Conservation (phyloP, 495 filamentous ascomycete species). For the Thozetella sp. region DNA sequence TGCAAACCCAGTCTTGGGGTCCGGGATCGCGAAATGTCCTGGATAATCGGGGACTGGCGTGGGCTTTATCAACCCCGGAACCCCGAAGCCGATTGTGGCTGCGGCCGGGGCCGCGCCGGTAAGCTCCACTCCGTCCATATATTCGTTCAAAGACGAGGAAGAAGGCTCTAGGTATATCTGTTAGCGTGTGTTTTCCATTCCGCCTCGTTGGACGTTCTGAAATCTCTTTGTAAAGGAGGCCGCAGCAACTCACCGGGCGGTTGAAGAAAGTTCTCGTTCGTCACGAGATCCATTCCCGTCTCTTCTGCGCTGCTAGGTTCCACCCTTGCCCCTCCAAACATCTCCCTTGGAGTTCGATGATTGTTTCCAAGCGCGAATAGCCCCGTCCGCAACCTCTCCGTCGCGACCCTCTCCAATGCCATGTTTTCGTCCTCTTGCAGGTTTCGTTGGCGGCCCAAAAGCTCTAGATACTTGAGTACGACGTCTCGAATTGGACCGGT, state of each 20-base stretch:
- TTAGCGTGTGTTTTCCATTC: too few relatives aligned
- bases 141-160: too few relatives aligned
- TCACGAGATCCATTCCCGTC: not conserved
- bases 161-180: too few relatives aligned
- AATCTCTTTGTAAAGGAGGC: too few relatives aligned
- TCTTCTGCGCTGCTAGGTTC: not conserved
- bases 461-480: not conserved
- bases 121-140: too few relatives aligned
- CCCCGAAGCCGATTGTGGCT: not conserved
- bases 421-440: not conserved
- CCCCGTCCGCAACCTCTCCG: not conserved
- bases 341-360: not conserved
- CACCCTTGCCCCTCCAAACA: not conserved
- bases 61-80: not conserved
- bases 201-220: too few relatives aligned
- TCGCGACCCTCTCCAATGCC: not conserved
- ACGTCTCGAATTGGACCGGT: not conserved
- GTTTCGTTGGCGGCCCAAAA: not conserved
- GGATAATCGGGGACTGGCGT: not conserved
- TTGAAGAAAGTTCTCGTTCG: not conserved
- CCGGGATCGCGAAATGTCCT: not conserved
- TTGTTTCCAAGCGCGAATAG: not conserved
- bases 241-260: not conserved
- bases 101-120: not conserved
- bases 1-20: conserved; percentile 1